Evolutionary conservation across 1,139 yeast species (phyloP).

Genomic region (Lodderomyces theae): DNA sequence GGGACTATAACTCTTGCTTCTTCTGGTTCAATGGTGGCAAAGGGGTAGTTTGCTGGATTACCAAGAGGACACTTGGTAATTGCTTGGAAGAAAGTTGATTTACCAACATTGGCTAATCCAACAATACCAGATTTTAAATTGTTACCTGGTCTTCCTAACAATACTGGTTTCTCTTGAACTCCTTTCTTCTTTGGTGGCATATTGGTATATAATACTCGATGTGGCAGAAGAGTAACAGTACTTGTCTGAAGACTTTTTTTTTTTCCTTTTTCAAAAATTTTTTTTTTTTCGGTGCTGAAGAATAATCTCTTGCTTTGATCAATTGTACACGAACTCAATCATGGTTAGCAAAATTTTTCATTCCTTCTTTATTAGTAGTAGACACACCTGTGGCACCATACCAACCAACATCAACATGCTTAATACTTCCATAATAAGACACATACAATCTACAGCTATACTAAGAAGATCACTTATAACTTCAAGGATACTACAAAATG

Average conservation of each 20-base stretch:
- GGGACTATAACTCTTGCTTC: slow-evolving; percentile 98
- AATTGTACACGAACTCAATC: slow-evolving; percentile 1
- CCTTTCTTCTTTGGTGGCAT: slow-evolving; percentile 97
- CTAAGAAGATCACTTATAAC: slow-evolving; percentile 7
- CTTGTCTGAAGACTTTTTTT: background rate
- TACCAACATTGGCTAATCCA: slow-evolving; percentile 96
- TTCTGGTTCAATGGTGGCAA: slow-evolving; percentile 98
- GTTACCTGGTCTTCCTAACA: slow-evolving; percentile 98
- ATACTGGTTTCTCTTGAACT: slow-evolving; percentile 77
- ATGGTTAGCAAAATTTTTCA: background rate
- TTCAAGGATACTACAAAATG: background rate
- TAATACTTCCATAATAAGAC: no score
- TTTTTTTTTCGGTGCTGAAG: background rate
- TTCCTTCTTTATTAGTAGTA: background rate
- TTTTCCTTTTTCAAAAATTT: slow-evolving; percentile 4
- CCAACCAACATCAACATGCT: no score
- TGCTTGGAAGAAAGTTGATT: slow-evolving; percentile 87
- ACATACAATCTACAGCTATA: slow-evolving; percentile 1
- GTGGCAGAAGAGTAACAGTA: background rate
- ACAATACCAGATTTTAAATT: slow-evolving; percentile 95
- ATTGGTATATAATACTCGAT: background rate
- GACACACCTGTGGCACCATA: no score
- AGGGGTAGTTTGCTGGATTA: slow-evolving; percentile 97
- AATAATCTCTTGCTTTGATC: background rate
- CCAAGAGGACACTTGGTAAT: slow-evolving; percentile 90